Evolutionary conservation across 352 stramenopile species (phyloP).

Genomic region (Globisporangium radiosum): DNA sequence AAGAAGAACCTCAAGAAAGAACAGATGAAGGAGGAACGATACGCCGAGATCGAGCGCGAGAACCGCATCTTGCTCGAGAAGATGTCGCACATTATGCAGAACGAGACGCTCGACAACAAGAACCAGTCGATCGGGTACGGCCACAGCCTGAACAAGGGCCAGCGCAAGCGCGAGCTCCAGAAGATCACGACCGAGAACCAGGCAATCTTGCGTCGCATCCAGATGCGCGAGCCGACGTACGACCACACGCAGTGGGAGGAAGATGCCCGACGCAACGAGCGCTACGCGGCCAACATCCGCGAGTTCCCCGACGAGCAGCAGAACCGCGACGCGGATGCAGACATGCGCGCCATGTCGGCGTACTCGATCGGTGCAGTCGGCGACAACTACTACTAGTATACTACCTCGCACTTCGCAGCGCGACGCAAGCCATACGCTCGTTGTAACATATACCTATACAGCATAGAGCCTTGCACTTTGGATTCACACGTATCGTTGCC

Average conservation of each 20-base stretch:
- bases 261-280: constrained; percentile 78
- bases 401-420: no score
- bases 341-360: constrained; percentile 47
- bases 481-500: not conserved
- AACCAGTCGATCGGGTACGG: constrained; percentile 69
- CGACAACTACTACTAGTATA: constrained; percentile 31
- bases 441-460: no score
- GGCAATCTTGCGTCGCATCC: constrained; percentile 84
- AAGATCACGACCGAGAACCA: constrained; percentile 86
- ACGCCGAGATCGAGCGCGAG: constrained; percentile 93
- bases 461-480: not conserved
- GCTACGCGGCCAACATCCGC: constrained; percentile 86
- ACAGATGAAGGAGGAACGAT: constrained; percentile 94
- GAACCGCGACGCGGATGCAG: constrained; percentile 34
- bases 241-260: constrained; percentile 88
- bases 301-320: constrained; percentile 51
- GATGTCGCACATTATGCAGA: constrained; percentile 95
- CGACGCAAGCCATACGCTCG: not conserved
- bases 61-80: constrained; percentile 96
- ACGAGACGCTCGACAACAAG: constrained; percentile 82
- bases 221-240: constrained; percentile 87
- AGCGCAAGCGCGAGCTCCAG: constrained; percentile 78
- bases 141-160: constrained; percentile 81
- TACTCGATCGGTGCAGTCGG: constrained; percentile 40
- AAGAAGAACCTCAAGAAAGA: constrained; percentile 96